Evolutionary conservation across 495 filamentous ascomycete species (phyloP), one percentile per base, ranked within the genome.

Genomic region (Penicillium egyptiacum): DNA sequence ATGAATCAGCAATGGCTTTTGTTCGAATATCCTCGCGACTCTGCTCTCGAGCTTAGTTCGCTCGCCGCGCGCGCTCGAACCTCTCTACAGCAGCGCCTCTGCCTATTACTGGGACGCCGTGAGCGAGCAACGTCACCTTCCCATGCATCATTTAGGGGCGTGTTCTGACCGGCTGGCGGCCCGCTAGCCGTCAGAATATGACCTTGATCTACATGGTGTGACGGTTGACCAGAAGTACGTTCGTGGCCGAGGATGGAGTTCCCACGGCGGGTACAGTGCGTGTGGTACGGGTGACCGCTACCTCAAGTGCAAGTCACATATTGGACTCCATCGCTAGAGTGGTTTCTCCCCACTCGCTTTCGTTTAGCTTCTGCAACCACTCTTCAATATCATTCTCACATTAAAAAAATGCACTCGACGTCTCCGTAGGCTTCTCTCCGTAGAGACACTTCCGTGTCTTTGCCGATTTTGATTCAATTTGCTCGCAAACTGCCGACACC

Each of bases 141-240:
- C 77, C 0, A 79, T 75, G 56, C 67, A 64, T 6, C 70, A 77
- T 14, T 70, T 73, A 6, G 68, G 77, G 1, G 73, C 73, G 1
- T 79, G 80, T 0, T 87, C 88, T 0, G 83, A 91, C 60, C 69
- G 71, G 6, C 73, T 83, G 12, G 90, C 90, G 2, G 73, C 81
- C 7, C 59, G 65, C 2, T 83, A 90, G 59, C 89, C 84, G 47
- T 80, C 75, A 2, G 2, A 73, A 70, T 56, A 72, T 67, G 60
- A 63, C 9, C 71, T 95, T 9, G 92, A 97, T 73, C 76, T 98
- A 23, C 94, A 97, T 66, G 91, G 91, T 14, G 83, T 95, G 14
- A 85, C 77, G 22, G 92, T 4, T 75, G 86, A 88, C 54, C 62
- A 74, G 23, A 78, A 77, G 57, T 71, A 78, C 52, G 68, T 80